phyloP scores from a whole-genome alignment of 768 basidiomycete genomes.

The Inosperma sp. region DNA sequence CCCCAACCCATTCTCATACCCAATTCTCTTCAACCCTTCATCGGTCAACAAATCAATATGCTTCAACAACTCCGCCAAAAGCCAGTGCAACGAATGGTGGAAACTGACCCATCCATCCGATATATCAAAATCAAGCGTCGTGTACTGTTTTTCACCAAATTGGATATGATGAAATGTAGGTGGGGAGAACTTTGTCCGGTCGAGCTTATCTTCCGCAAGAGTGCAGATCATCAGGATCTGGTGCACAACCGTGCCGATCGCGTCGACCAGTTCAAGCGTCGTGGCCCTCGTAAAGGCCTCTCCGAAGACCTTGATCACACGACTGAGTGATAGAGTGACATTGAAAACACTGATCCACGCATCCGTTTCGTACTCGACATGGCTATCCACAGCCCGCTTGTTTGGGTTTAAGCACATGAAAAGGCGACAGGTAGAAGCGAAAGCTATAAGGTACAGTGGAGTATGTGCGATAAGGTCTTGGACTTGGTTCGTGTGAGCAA shows the following conservation, averaged over 20 bases:
- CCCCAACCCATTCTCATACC: conserved; percentile 49
- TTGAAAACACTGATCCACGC: conserved; percentile 97
- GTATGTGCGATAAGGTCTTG: conserved; percentile 72
- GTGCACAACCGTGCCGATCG: conserved; percentile 64
- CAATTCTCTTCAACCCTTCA: conserved; percentile 47
- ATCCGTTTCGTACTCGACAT: conserved; percentile 96
- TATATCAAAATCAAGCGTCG: conserved; percentile 75
- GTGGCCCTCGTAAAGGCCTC: conserved; percentile 66
- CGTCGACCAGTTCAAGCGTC: conserved; percentile 54
- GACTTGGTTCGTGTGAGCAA: conserved; percentile 76
- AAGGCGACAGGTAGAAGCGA: conserved; percentile 74
- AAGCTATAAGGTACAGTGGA: conserved; percentile 61
- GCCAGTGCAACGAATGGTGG: conserved; percentile 89
- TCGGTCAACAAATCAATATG: conserved; percentile 66
- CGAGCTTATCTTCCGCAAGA: conserved; percentile 60
- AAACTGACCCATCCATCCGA: conserved; percentile 83
- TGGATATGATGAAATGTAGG: conserved; percentile 60
- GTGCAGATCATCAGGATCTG: conserved; percentile 72
- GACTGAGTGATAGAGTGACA: conserved; percentile 83
- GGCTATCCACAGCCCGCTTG: conserved; percentile 71
- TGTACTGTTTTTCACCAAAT: conserved; percentile 57
- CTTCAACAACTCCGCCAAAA: conserved; percentile 84
- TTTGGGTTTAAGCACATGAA: conserved; percentile 95
- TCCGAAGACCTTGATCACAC: conserved; percentile 86
- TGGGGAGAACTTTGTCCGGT: conserved; percentile 57